These are phyloP conservation scores for Cutaneotrichosporon mucoides DNA, from an alignment of 1,284 basidiomycete species.

Conservation along the genomic window DNA sequence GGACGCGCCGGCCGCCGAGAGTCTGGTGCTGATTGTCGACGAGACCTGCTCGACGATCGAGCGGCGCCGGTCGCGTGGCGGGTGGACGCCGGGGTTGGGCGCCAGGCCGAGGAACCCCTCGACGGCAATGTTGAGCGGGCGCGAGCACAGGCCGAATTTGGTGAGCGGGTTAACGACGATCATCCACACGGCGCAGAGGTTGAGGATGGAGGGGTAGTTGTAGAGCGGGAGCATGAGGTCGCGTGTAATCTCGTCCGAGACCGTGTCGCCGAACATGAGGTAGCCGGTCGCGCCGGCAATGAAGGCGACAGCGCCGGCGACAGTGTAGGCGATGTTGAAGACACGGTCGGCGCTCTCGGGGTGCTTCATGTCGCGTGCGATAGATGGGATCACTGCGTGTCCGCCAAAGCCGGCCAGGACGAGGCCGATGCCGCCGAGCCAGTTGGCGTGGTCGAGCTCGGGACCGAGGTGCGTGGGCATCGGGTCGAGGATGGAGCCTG, in stretches of 20 bases:
- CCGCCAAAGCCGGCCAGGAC: slow-evolving; percentile 97
- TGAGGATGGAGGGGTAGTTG: slow-evolving; percentile 70
- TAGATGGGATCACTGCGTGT: slow-evolving; percentile 85
- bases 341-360: slow-evolving; percentile 71
- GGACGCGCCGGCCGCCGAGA: slow-evolving; percentile 10
- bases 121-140: slow-evolving; percentile 79
- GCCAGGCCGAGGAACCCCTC: slow-evolving; percentile 68
- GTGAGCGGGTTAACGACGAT: slow-evolving; percentile 82
- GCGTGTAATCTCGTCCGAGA: slow-evolving; percentile 85
- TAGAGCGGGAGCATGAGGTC: slow-evolving; percentile 68
- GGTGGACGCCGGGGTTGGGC: slow-evolving; percentile 25
- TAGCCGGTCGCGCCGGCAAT: slow-evolving; percentile 82
- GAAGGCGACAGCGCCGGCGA: slow-evolving; percentile 70
- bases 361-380: slow-evolving; percentile 85
- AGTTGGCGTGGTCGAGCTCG: slow-evolving; percentile 54
- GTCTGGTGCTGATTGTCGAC: slow-evolving; percentile 9
- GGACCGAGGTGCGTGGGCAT: slow-evolving; percentile 65
- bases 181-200: slow-evolving; percentile 78
- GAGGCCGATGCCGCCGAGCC: slow-evolving; percentile 62
- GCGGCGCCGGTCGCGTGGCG: slow-evolving; percentile 1
- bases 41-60: slow-evolving; percentile 1
- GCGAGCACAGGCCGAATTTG: slow-evolving; percentile 79
- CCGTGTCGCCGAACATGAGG: slow-evolving; percentile 79
- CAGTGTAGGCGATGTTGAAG: slow-evolving; percentile 39
- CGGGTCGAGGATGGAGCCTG: slow-evolving; percentile 76